phyloP scores from a whole-genome alignment of 352 stramenopile genomes.

The Pythium rishiriense region DNA sequence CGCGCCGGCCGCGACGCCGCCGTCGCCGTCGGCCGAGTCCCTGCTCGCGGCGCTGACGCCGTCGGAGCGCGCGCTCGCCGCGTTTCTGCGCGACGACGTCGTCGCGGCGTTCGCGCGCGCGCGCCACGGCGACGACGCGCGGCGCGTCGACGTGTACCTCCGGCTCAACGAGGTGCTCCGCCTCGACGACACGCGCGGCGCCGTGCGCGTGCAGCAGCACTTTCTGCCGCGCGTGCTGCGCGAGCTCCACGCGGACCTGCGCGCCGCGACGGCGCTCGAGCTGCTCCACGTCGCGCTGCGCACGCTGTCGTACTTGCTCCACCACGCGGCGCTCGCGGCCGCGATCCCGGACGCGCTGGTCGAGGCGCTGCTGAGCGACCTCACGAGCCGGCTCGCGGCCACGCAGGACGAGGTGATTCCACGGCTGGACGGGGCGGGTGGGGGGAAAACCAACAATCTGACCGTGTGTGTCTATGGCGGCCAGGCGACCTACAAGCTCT shows the following conservation, averaged over 20 bases:
- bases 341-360: slow-evolving; percentile 43
- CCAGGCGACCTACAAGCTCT: slow-evolving; percentile 63
- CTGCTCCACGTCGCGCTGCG: slow-evolving; percentile 44
- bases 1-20: background rate
- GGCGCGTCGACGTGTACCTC: slow-evolving; percentile 54
- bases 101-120: slow-evolving; percentile 36
- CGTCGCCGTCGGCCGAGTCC: slow-evolving; percentile 23
- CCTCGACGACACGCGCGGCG: slow-evolving; percentile 52
- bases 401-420: slow-evolving; percentile 53
- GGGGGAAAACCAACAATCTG: too few species aligned
- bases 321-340: slow-evolving; percentile 42
- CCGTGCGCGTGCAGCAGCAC: slow-evolving; percentile 39
- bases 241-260: slow-evolving; percentile 51
- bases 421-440: too few species aligned
- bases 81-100: slow-evolving; percentile 35
- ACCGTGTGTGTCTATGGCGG: background rate
- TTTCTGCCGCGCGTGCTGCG: slow-evolving; percentile 38
- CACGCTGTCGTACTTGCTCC: slow-evolving; percentile 73
- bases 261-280: slow-evolving; percentile 39
- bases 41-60: slow-evolving; percentile 20
- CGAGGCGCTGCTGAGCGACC: slow-evolving; percentile 44
- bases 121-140: slow-evolving; percentile 29
- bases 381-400: slow-evolving; percentile 51
- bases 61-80: slow-evolving; percentile 27
- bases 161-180: slow-evolving; percentile 55